Evolutionary conservation across 108 stramenopile genomes (phyloP).

Genomic region (Skeletonema potamos): DNA sequence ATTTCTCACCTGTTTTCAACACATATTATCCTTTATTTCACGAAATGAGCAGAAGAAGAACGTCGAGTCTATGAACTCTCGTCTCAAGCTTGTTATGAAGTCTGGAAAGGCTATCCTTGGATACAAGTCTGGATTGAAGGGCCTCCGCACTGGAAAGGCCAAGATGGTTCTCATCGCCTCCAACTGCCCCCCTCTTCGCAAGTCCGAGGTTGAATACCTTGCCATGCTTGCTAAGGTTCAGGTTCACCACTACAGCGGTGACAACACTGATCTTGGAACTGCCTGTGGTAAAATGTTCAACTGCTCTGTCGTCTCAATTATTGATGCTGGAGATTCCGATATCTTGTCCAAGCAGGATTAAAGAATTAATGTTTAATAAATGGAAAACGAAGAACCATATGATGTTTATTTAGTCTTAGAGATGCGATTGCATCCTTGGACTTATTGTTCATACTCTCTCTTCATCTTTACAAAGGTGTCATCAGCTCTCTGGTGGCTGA

Average conservation of each 20-base stretch:
- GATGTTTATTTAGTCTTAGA: too few relatives aligned
- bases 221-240: slow-evolving; percentile 97
- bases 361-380: slow-evolving; percentile 19
- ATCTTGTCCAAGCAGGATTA: slow-evolving; percentile 76
- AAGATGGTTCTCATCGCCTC: slow-evolving; percentile 96
- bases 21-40: neutral
- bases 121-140: slow-evolving; percentile 95
- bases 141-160: slow-evolving; percentile 90
- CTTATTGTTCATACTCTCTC: too few relatives aligned
- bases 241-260: slow-evolving; percentile 96
- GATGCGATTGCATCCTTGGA: too few relatives aligned
- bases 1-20: neutral
- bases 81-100: slow-evolving; percentile 99
- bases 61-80: slow-evolving; percentile 97
- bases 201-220: slow-evolving; percentile 98
- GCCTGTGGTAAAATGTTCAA: slow-evolving; percentile 98
- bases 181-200: slow-evolving; percentile 97
- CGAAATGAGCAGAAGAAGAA: slow-evolving; percentile 69
- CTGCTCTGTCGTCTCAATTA: slow-evolving; percentile 89
- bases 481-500: too few relatives aligned
- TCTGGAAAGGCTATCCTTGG: slow-evolving; percentile 97
- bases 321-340: slow-evolving; percentile 95
- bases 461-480: too few relatives aligned
- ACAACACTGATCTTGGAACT: slow-evolving; percentile 96
- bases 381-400: neutral